A percentile compares a stretch with the other conserved stretches of the same genome.
Conservation (phyloP, 2,329 filamentous ascomycete genomes). For the Exophiala oligosperma region DNA sequence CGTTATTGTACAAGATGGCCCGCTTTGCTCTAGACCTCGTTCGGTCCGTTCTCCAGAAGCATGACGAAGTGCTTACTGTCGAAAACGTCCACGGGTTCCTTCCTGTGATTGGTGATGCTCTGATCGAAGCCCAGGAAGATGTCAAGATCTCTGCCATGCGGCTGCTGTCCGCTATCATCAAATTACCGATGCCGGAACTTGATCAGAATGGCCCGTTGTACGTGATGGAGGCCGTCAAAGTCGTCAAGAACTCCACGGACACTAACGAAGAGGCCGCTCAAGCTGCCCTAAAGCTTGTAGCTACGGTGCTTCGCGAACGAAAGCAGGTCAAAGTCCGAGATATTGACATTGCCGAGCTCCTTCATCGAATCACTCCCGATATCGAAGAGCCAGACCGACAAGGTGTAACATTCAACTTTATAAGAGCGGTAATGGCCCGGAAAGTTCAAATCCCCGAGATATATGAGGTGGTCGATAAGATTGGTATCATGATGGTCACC, state of each 20-base stretch:
- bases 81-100: constrained; percentile 82
- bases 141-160: constrained; percentile 86
- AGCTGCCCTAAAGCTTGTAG: constrained; percentile 83
- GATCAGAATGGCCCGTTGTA: constrained; percentile 75
- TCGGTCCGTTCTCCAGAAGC: constrained; percentile 80
- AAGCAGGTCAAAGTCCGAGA: constrained; percentile 75
- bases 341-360: constrained; percentile 75
- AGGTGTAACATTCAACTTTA: constrained; percentile 90
- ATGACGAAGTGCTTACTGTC: constrained; percentile 75
- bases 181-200: constrained; percentile 71
- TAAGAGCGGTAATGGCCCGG: constrained; percentile 81
- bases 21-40: constrained; percentile 87
- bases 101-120: constrained; percentile 81
- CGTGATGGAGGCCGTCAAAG: constrained; percentile 78
- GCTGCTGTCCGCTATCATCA: constrained; percentile 80
- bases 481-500: constrained; percentile 90
- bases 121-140: constrained; percentile 84
- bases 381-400: constrained; percentile 90
- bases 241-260: constrained; percentile 72
- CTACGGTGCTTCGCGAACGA: constrained; percentile 79
- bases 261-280: constrained; percentile 84
- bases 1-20: constrained; percentile 82
- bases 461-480: constrained; percentile 87
- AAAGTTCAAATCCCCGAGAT: constrained; percentile 83
- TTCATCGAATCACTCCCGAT: constrained; percentile 80